phyloP scores from a whole-genome alignment of 2,329 filamentous ascomycete genomes.

The Leptodontidium sp. region DNA sequence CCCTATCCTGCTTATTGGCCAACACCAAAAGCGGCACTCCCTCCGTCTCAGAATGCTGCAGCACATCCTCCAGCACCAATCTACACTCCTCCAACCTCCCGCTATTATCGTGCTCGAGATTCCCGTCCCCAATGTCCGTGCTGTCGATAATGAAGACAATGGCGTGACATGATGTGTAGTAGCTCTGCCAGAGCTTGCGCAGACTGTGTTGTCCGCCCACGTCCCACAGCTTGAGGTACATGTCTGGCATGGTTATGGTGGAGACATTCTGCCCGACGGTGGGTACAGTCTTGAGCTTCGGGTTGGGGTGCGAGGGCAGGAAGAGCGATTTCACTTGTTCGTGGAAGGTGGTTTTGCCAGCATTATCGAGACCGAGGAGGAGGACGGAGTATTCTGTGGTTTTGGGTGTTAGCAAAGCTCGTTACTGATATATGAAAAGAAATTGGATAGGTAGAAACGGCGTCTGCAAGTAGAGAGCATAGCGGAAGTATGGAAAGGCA shows the following conservation, averaged over 20 bases:
- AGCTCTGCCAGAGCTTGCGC: slow-evolving; percentile 92
- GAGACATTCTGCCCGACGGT: slow-evolving; percentile 98
- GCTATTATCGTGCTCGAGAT: slow-evolving; percentile 50
- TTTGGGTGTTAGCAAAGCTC: slow-evolving; percentile 13
- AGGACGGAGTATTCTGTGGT: slow-evolving; percentile 90
- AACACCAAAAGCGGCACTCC: slow-evolving; percentile 91
- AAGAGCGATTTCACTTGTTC: slow-evolving; percentile 94
- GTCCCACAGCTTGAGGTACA: slow-evolving; percentile 99
- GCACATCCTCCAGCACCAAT: slow-evolving; percentile 86
- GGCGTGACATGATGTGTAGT: slow-evolving; percentile 92
- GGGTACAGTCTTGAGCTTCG: slow-evolving; percentile 85
- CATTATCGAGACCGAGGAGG: slow-evolving; percentile 96
- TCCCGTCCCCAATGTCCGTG: slow-evolving; percentile 87
- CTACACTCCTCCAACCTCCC: slow-evolving; percentile 86
- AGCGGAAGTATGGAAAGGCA: not conserved
- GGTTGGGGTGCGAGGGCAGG: slow-evolving; percentile 67
- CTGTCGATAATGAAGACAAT: slow-evolving; percentile 98
- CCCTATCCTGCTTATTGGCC: slow-evolving; percentile 97
- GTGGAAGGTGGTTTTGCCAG: slow-evolving; percentile 97
- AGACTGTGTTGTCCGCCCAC: slow-evolving; percentile 92
- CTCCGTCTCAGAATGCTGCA: slow-evolving; percentile 86
- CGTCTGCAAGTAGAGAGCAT: not conserved
- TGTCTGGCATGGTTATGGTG: slow-evolving; percentile 87
- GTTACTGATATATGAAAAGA: slow-evolving; percentile 11
- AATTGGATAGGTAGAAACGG: not conserved